Conservation (phyloP, 345 rosid genomes). For the Abelmoschus esculentus region DNA sequence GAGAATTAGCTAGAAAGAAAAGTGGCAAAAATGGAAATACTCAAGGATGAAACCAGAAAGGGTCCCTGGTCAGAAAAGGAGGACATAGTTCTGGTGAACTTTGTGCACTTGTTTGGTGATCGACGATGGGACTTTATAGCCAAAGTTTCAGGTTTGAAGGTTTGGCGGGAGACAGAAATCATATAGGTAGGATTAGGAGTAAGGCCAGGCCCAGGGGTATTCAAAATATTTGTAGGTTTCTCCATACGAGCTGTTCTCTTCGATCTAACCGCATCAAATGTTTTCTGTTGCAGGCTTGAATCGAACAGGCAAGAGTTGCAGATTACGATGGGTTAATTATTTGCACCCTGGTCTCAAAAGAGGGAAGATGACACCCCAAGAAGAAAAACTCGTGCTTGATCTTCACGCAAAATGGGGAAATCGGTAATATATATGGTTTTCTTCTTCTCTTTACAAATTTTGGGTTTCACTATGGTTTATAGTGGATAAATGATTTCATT, state of each 20-base stretch:
- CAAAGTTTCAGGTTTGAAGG: background rate
- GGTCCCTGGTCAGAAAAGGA: background rate
- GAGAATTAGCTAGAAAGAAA: background rate
- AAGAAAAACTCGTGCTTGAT: background rate
- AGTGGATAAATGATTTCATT: no score
- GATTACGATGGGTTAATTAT: background rate
- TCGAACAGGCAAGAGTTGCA: background rate
- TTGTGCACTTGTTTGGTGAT: background rate
- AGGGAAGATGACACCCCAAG: background rate
- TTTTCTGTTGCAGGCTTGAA: background rate
- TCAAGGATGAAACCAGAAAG: background rate
- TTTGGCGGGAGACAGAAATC: background rate
- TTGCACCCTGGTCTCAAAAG: background rate
- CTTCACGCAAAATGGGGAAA: background rate
- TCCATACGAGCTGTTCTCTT: background rate
- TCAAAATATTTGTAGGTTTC: background rate
- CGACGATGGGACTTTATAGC: background rate
- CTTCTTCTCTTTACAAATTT: no score
- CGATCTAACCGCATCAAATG: background rate
- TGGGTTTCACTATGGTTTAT: background rate
- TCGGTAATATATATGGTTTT: background rate
- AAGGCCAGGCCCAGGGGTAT: no score
- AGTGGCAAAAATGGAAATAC: background rate
- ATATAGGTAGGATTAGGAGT: background rate
- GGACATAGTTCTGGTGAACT: background rate